Base-by-base conservation (phyloP, 106 monocot species). In the Vanilla planifolia region DNA sequence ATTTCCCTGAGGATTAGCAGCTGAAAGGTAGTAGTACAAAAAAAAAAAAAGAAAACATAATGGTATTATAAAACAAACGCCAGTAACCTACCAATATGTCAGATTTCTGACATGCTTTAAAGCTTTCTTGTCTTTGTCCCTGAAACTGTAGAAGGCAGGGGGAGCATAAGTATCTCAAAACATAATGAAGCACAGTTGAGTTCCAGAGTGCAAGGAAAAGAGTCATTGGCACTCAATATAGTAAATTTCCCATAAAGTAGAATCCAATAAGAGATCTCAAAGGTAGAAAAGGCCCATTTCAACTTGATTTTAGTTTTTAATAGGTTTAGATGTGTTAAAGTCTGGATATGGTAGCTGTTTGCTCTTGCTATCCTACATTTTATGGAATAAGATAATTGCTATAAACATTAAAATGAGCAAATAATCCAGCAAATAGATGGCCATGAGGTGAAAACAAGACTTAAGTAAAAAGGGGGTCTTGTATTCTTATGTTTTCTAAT, bases 111-210 rank as follows among this genome's bases (percentile, higher is more conserved):
- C 48, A 48, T 23, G 48, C 48, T 48, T 48, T 48, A 16, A 48
- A 6, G 25, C 24, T 25, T 25, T 48, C 48, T 25, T 23, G 2
- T 25, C 48, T 25, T 48, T 10, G 48, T n/a, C 48, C 21, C 48
- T 48, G 48, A 48, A 48, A 48, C 48, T 48, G 48, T 23, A 48
- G 25, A 48, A 48, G 48, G 48, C 44, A 48, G 3, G 48, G 48
- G 24, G 48, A 48, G 48, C 25, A 48, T 48, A 48, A 48, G 25
- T 48, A 48, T 48, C 48, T 48, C 48, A n/a, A n/a, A 21, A 23
- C 48, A 48, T 23, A 48, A 48, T 24, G 9, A 48, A 48, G 25
- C 24, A 48, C 48, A 48, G 13, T 0, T 23, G 21, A 25, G 24
- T 48, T 48, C 24, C 48, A 48, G 25, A 23, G 21, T 48, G 48